Conservation (phyloP, 441 rosid species). For the Dalechampia spathulata region DNA sequence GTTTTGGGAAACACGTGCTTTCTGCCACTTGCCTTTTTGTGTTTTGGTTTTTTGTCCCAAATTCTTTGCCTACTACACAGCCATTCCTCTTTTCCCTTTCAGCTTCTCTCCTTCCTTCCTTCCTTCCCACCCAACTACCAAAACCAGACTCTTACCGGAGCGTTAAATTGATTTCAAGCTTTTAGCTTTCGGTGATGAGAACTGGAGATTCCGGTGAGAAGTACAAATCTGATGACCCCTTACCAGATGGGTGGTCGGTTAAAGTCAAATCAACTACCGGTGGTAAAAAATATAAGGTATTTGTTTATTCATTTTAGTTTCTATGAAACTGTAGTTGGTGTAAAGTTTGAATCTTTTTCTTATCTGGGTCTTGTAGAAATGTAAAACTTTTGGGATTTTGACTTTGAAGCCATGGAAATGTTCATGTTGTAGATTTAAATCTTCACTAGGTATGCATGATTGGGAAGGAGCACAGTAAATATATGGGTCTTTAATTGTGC, state of each 20-base stretch:
- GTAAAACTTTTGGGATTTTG: no score
- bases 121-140: no score
- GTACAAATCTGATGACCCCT: slow-evolving; percentile 31
- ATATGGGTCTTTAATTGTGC: neutral
- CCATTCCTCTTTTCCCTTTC: neutral
- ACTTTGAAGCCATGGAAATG: no score
- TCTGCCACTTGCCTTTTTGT: slow-evolving; percentile 14
- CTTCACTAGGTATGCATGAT: neutral
- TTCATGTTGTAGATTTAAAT: no score
- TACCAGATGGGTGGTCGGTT: slow-evolving; percentile 56
- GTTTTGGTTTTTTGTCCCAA: slow-evolving; percentile 12
- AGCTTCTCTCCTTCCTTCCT: neutral
- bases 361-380: no score
- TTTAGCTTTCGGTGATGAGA: slow-evolving; percentile 3
- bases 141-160: no score
- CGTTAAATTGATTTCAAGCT: no score
- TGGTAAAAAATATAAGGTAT: slow-evolving; percentile 76
- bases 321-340: no score
- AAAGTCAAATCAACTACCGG: slow-evolving; percentile 43
- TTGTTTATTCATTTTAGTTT: neutral
- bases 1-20: slow-evolving; percentile 29
- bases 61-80: neutral
- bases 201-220: neutral
- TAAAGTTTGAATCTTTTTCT: neutral
- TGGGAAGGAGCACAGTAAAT: neutral